Conservation (phyloP, 768 basidiomycete genomes). For the Phallus indusiatus region DNA sequence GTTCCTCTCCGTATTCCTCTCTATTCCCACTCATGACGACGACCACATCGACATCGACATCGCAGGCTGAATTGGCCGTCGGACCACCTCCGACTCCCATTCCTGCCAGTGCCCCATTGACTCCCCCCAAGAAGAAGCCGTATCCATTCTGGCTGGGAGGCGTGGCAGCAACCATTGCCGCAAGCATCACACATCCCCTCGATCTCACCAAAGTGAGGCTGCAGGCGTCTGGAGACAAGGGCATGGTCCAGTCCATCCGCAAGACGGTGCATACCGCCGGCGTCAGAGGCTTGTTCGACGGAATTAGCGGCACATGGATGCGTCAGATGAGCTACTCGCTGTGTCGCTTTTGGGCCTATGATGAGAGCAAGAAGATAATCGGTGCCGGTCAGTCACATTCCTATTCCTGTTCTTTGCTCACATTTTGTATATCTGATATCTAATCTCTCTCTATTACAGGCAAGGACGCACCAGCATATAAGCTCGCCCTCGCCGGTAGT, state of each 20-base stretch:
- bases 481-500: slow-evolving; percentile 70
- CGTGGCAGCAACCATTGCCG: slow-evolving; percentile 79
- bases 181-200: slow-evolving; percentile 80
- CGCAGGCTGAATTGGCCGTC: background rate
- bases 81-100: background rate
- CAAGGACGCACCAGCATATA: slow-evolving; percentile 67
- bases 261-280: slow-evolving; percentile 81
- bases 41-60: background rate
- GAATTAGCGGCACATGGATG: slow-evolving; percentile 81
- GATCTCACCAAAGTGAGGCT: slow-evolving; percentile 88
- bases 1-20: too few relatives aligned
- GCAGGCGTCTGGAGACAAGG: slow-evolving; percentile 87
- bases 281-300: slow-evolving; percentile 70
- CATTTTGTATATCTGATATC: background rate
- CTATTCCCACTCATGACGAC: background rate
- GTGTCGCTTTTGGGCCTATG: slow-evolving; percentile 91
- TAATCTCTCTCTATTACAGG: slow-evolving; percentile 27
- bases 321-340: slow-evolving; percentile 90
- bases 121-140: slow-evolving; percentile 39
- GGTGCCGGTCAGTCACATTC: slow-evolving; percentile 41
- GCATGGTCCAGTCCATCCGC: slow-evolving; percentile 74
- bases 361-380: slow-evolving; percentile 78
- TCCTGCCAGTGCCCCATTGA: background rate
- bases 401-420: slow-evolving; percentile 2
- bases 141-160: slow-evolving; percentile 87